Evolutionary conservation across 305 asterid species (phyloP).

Genomic region (Lippia alba): DNA sequence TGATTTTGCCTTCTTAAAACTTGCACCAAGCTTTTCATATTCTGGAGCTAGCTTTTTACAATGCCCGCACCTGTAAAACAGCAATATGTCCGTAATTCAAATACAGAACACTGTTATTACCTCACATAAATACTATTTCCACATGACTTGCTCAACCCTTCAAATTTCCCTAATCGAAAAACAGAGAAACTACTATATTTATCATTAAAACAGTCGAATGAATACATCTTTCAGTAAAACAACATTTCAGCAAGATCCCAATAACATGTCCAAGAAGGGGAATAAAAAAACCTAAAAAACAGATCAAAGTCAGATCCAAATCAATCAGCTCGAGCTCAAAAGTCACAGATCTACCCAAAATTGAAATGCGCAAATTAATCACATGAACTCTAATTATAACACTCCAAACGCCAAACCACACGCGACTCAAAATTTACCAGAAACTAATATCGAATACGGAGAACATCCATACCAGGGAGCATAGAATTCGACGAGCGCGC

Average conservation of each 20-base stretch:
- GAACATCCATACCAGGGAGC: conserved; percentile 75
- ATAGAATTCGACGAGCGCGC: conserved; percentile 88
- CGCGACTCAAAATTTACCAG: background rate
- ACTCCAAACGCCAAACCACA: background rate
- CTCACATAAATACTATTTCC: background rate
- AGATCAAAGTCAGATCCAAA: conserved; percentile 21
- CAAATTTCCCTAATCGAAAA: background rate
- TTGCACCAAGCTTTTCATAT: conserved; percentile 84
- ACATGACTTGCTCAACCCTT: background rate
- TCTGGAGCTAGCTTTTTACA: conserved; percentile 96
- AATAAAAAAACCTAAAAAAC: background rate
- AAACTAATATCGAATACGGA: background rate
- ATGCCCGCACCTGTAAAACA: conserved; percentile 85
- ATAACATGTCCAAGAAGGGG: background rate
- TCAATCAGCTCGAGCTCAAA: conserved; percentile 21
- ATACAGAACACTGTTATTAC: conserved; percentile 5
- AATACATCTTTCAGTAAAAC: conserved; percentile 14
- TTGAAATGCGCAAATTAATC: background rate
- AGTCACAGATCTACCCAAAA: conserved; percentile 27
- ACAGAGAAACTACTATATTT: background rate
- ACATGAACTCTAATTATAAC: background rate
- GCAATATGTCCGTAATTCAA: background rate
- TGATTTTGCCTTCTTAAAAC: conserved; percentile 91
- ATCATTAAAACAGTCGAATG: background rate
- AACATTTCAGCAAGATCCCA: background rate